Base-by-base conservation (phyloP, 1,139 yeast species). In the Geotrichum aggregatum region DNA sequence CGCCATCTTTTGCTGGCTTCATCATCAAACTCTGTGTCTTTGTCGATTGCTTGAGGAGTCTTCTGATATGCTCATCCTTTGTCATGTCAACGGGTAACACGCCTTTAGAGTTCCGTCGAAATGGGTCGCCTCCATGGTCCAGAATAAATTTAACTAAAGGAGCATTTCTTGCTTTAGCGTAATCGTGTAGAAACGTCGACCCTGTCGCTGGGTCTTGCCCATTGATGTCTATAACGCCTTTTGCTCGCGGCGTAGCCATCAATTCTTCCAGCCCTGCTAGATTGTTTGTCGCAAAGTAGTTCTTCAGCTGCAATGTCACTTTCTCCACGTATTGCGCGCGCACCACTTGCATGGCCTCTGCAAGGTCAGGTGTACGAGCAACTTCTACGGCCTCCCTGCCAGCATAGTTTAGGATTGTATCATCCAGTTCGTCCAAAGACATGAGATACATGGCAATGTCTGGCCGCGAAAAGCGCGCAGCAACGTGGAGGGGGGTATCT, bases 121-220 rank as follows among this genome's bases (percentile, higher is more conserved):
- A 88, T 0, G 99, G 98, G 66, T 92, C 98, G 51, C 98, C 98
- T 18, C 97, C 97, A 65, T 92, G 96, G 51, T 78, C 77, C 54
- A 92, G 74, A 54, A 92, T 85, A 82, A 96, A 92, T 58, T 84
- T 84, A 56, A 94, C 92, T 92, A 92, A 87, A 54, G 81, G 80
- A 31, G 80, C 68, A 65, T 92, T 96, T 61, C 84, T 81, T 55
- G 83, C 80, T 58, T 77, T 79, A 52, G 91, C 88, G 64, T 89
- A 91, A 62, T 89, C 97, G 63, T 91, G 96, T 51, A 94, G 73
- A 0, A 91, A 96, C 0, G 98, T 89, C 62, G 87, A 87, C 1
- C 98, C 98, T 0, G 96, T 84, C 51, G 86, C 84, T 0, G 98
- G 97, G 64, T 92, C 97, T 44, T 87, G 83, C 8, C 98, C 98